These are phyloP conservation scores for Kappamyces sp. DNA, from an alignment of 192 early-diverging fungal species.

Conservation along the genomic window DNA sequence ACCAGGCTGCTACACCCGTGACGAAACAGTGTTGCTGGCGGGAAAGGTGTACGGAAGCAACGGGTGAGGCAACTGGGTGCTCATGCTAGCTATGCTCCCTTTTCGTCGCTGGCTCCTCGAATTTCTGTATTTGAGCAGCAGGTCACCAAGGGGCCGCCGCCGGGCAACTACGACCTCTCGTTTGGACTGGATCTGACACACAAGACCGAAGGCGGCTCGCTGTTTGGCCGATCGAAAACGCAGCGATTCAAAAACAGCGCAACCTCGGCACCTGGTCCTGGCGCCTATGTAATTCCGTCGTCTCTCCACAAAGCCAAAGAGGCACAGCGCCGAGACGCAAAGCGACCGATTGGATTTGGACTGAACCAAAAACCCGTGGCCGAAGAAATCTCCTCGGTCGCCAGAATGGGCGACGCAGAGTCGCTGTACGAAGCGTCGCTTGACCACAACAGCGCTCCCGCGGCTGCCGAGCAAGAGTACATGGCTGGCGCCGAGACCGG, in stretches of 20 bases:
- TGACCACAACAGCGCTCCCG: too few species aligned
- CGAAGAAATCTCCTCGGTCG: too few species aligned
- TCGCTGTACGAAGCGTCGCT: too few species aligned
- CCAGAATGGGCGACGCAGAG: too few species aligned
- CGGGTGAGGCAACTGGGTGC: conserved; percentile 23
- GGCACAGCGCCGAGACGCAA: conserved; percentile 21
- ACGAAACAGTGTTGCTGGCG: conserved; percentile 32
- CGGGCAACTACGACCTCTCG: conserved; percentile 37
- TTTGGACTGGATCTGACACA: conserved; percentile 26
- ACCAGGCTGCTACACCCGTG: conserved; percentile 47
- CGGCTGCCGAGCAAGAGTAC: too few species aligned
- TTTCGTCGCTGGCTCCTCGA: conserved; percentile 43
- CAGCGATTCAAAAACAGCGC: conserved; percentile 28
- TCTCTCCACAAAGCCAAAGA: conserved; percentile 9
- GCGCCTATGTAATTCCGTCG: conserved; percentile 29
- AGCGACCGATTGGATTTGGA: conserved; percentile 2
- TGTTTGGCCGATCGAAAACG: conserved; percentile 42
- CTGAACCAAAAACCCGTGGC: conserved; percentile 3
- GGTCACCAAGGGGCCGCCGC: conserved; percentile 37
- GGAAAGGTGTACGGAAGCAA: conserved; percentile 40
- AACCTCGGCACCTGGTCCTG: conserved; percentile 36
- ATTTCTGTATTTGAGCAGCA: conserved; percentile 40
- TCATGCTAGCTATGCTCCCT: conserved; percentile 45
- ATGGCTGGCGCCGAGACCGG: too few species aligned
- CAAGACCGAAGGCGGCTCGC: conserved; percentile 30